A percentile compares a stretch with the other conserved stretches of the same genome.
phyloP scores from a whole-genome alignment of 1,139 yeast genomes.

The Yamadazyma oceani region DNA sequence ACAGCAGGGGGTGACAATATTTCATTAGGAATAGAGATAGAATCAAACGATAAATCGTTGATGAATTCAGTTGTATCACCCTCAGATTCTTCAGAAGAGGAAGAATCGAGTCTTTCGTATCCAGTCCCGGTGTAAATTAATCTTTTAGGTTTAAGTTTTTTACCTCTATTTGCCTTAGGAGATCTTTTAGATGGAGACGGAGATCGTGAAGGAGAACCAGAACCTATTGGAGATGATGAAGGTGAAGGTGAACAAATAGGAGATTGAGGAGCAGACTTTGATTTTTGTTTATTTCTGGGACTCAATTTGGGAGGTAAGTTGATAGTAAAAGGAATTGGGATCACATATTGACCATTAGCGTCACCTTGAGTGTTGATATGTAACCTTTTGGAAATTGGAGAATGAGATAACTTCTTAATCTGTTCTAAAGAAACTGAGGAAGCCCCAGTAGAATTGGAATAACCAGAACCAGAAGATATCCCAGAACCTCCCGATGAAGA shows the following conservation, averaged over 20 bases:
- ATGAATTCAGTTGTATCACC: conserved; percentile 4
- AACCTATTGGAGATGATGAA: background rate
- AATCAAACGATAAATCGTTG: background rate
- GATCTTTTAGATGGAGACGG: conserved; percentile 17
- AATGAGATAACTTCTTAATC: conserved; percentile 31
- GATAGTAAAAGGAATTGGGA: conserved; percentile 47
- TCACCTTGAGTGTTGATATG: conserved; percentile 33
- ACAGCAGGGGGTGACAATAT: conserved; percentile 13
- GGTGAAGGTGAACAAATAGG: background rate
- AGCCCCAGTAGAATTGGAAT: conserved; percentile 5
- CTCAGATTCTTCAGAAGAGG: conserved; percentile 22
- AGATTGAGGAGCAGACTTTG: background rate
- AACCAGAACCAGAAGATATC: conserved; percentile 7
- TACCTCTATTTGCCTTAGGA: conserved; percentile 10
- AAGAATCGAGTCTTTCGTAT: conserved; percentile 36
- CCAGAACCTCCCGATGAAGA: too few species aligned
- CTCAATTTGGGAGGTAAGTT: conserved; percentile 45
- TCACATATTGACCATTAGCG: conserved; percentile 27
- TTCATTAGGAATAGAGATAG: background rate
- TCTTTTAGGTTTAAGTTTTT: conserved; percentile 17
- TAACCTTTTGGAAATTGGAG: conserved; percentile 38
- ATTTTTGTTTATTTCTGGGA: conserved; percentile 20
- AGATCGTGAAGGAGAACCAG: conserved; percentile 7
- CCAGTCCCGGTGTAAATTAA: conserved; percentile 39
- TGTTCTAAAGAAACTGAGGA: conserved; percentile 21